Evolutionary conservation across 495 filamentous ascomycete species (phyloP).

Genomic region (Talaromyces nanjingensis): DNA sequence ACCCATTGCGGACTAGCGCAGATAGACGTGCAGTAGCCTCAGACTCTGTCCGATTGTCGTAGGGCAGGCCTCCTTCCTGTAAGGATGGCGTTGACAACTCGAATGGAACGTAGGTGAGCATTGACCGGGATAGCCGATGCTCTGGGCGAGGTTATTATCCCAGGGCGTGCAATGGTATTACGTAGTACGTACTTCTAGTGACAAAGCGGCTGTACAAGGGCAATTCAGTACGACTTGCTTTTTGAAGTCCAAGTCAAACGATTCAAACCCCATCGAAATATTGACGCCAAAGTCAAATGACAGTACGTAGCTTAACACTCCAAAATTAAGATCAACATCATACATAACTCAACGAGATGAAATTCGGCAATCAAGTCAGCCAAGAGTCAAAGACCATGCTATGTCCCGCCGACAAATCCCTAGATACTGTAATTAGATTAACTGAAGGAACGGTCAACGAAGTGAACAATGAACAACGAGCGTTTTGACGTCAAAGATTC

Average conservation of each 20-base stretch:
- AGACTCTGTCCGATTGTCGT: not conserved
- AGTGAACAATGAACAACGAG: not conserved
- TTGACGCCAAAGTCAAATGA: not conserved
- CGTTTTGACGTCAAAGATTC: not conserved
- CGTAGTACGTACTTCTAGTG: not conserved
- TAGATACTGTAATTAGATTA: not conserved
- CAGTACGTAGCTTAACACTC: not conserved
- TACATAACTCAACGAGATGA: not conserved
- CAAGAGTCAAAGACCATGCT: not conserved
- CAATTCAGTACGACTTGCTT: not conserved
- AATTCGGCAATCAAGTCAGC: not conserved
- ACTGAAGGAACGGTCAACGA: not conserved
- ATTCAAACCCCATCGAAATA: not conserved
- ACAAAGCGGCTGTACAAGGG: not conserved
- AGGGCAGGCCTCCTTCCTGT: not conserved
- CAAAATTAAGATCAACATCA: not conserved
- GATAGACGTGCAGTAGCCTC: not conserved
- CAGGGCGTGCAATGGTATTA: not conserved
- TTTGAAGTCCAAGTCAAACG: not conserved
- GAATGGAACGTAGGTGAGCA: not conserved
- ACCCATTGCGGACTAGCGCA: not conserved
- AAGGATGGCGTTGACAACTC: not conserved
- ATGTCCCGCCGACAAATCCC: not conserved
- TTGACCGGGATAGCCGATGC: not conserved
- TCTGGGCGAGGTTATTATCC: not conserved